Base-by-base conservation (phyloP, 202 grass and related monocot species). In the Schoenoplectus triqueter region DNA sequence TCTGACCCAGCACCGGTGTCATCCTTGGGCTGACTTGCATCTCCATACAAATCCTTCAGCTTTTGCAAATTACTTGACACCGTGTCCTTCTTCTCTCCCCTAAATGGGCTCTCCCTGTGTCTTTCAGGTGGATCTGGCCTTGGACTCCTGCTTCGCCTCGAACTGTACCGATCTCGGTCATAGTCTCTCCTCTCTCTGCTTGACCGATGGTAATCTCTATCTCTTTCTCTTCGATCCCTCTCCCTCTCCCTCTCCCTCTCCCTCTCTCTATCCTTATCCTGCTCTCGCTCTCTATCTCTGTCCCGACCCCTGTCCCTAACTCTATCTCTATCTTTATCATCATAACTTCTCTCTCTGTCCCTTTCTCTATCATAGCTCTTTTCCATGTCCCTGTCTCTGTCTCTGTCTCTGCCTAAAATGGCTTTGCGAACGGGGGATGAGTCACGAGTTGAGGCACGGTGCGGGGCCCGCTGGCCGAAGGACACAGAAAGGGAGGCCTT, bases 401-500 rank as follows among this genome's bases (percentile, higher is more conserved):
- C 31, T 31, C 31, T 31, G 21, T 92, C 89, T 18, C 62, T 80
- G 11, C 86, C 85, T 48, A 84, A 80, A 65, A 88, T 85, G 6
- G 87, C 91, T 50, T 90, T 86, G 44, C 91, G 78, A 55, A 95
- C 90, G 76, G 93, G 96, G 17, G 96, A 99, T 5, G 91, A 99
- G 80, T 91, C 93, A 57, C 96, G 87, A 56, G 96, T 95, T 54
- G 93, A 94, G 69, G 90, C 91, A 69, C 96, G 93, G 71, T 95
- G 96, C 39, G 96, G 93, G 73, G 91, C 91, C 67, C 91, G 91
- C 93, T 99, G 96, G 65, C 96, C 91, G 64, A 99, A 99, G 55
- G 96, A 99, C 81, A 95, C 90, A 7, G 96, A 94, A 48, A 98
- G 82, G 63, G 93, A 92, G 82, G 96, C 96, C 89, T 99, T 99